Conservation (phyloP, 2,329 filamentous ascomycete genomes). For the Botrytis medusae region DNA sequence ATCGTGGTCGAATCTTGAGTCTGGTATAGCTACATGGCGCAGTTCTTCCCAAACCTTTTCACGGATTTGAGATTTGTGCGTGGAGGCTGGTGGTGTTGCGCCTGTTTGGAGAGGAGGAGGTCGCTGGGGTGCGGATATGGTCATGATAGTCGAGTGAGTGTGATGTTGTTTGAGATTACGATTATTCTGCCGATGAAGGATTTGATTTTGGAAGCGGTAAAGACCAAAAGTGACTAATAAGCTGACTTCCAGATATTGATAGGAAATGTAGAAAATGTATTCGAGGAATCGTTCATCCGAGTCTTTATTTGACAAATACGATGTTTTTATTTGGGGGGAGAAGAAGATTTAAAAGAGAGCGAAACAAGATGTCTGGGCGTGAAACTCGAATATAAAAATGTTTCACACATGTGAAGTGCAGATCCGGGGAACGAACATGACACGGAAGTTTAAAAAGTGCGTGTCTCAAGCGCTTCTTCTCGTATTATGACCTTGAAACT, state of each 20-base stretch:
- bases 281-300: background rate
- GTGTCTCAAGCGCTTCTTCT: conserved; percentile 2
- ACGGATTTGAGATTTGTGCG: conserved; percentile 21
- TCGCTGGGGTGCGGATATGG: conserved; percentile 15
- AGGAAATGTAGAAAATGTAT: background rate
- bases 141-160: conserved; percentile 6
- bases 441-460: background rate
- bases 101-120: background rate
- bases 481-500: background rate
- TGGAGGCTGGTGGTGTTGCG: conserved; percentile 11
- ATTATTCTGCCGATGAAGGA: conserved; percentile 8
- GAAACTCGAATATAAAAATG: conserved; percentile 15
- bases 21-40: conserved; percentile 43
- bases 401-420: conserved; percentile 9
- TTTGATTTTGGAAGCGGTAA: conserved; percentile 14
- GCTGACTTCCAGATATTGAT: background rate
- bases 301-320: conserved; percentile 1
- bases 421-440: conserved; percentile 13
- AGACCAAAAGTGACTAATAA: conserved; percentile 10
- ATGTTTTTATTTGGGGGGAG: background rate
- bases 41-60: conserved; percentile 41
- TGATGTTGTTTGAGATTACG: background rate
- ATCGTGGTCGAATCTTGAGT: conserved; percentile 47
- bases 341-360: background rate
- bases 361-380: background rate